Evolutionary conservation across 2,329 filamentous ascomycete species (phyloP).

Genomic region (Aspergillus tanneri): DNA sequence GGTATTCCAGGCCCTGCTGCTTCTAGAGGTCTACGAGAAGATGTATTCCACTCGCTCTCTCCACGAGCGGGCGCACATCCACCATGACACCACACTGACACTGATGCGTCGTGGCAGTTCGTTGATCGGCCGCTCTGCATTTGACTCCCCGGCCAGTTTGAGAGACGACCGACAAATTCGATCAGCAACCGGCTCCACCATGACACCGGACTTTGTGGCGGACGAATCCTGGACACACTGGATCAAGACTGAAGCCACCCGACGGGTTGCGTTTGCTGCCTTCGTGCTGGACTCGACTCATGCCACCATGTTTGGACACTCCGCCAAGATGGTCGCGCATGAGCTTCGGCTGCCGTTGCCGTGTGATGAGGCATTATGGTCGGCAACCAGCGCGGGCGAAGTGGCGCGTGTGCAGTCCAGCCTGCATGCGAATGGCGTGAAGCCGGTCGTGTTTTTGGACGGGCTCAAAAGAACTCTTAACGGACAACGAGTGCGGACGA

Average conservation of each 20-base stretch:
- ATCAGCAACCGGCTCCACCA: conserved; percentile 38
- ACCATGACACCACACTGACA: conserved; percentile 92
- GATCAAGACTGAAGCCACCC: conserved; percentile 90
- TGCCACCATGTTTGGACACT: conserved; percentile 96
- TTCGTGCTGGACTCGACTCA: conserved; percentile 96
- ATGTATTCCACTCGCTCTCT: conserved; percentile 91
- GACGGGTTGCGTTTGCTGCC: conserved; percentile 85
- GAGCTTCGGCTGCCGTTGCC: conserved; percentile 89
- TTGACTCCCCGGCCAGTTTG: conserved; percentile 78
- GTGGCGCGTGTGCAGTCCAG: conserved; percentile 80
- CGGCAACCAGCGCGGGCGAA: conserved; percentile 81
- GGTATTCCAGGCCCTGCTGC: conserved; percentile 87
- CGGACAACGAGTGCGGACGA: conserved; percentile 81
- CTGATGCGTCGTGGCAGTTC: conserved; percentile 93
- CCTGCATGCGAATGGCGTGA: conserved; percentile 75
- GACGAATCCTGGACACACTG: conserved; percentile 95
- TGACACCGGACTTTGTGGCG: conserved; percentile 61
- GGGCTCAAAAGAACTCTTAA: conserved; percentile 86
- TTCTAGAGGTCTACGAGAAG: conserved; percentile 94
- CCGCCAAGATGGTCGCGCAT: conserved; percentile 93
- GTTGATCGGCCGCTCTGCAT: conserved; percentile 77
- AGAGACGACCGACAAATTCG: conserved; percentile 58
- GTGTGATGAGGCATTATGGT: conserved; percentile 91
- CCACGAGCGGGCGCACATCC: conserved; percentile 93
- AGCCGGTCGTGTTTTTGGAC: conserved; percentile 83